Conservation (phyloP, 495 filamentous ascomycete genomes). For the Hypomontagnella submonticulosa region DNA sequence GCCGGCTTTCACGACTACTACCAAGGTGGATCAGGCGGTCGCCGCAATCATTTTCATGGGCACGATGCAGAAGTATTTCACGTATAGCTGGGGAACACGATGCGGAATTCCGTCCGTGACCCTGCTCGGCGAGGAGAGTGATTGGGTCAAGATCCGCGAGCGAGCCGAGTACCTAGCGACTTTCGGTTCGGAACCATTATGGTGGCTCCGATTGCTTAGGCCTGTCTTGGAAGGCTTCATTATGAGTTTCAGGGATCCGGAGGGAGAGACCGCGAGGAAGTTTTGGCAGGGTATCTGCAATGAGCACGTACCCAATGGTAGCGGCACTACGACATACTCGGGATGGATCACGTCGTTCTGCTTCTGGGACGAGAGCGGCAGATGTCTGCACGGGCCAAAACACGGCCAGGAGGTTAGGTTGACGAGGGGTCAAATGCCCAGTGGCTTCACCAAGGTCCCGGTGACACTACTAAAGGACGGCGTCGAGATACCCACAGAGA, state of each 20-base stretch:
- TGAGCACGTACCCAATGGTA: slow-evolving; percentile 48
- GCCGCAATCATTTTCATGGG: slow-evolving; percentile 59
- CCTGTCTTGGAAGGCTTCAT: slow-evolving; percentile 52
- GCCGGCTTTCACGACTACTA: slow-evolving; percentile 59
- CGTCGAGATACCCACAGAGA: slow-evolving; percentile 47
- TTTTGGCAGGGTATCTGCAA: slow-evolving; percentile 55
- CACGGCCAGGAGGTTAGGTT: slow-evolving; percentile 34
- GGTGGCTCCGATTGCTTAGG: slow-evolving; percentile 47
- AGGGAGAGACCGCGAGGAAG: slow-evolving; percentile 23
- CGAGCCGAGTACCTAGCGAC: slow-evolving; percentile 44
- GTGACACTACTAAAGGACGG: slow-evolving; percentile 49
- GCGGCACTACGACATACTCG: slow-evolving; percentile 50
- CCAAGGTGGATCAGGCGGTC: slow-evolving; percentile 53
- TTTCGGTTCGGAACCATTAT: slow-evolving; percentile 48
- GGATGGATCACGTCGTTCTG: slow-evolving; percentile 59
- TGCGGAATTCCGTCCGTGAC: slow-evolving; percentile 59
- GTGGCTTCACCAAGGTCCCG: slow-evolving; percentile 52
- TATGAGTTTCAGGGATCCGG: slow-evolving; percentile 49
- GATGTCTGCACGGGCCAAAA: slow-evolving; percentile 46
- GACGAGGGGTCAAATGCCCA: slow-evolving; percentile 50
- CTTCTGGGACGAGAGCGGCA: slow-evolving; percentile 55
- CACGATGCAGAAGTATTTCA: slow-evolving; percentile 60
- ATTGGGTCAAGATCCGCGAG: slow-evolving; percentile 53
- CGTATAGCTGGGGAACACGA: slow-evolving; percentile 50
- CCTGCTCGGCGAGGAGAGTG: slow-evolving; percentile 51